These are phyloP conservation scores for Plasmopara muralis DNA, from an alignment of 352 stramenopile species.

Conservation along the genomic window DNA sequence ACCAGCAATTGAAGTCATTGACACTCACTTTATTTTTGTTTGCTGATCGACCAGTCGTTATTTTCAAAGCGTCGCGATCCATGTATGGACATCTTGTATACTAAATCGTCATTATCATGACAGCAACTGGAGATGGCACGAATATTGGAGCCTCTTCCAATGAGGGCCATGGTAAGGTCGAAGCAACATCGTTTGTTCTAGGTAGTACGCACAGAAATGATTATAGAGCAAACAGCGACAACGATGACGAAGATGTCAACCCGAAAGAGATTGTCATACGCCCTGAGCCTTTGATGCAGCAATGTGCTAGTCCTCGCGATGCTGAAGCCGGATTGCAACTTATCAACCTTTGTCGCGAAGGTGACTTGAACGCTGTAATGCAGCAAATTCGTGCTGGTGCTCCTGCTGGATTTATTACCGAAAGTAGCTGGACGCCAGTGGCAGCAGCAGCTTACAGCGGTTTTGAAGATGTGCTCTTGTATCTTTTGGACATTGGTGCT, in stretches of 20 bases:
- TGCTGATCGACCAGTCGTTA: slow-evolving; percentile 1
- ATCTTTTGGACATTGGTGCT: slow-evolving; percentile 62
- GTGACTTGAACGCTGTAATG: slow-evolving; percentile 29
- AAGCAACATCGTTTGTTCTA: neutral
- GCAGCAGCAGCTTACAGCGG: slow-evolving; percentile 59
- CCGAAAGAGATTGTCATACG: slow-evolving; percentile 40
- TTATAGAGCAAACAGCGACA: slow-evolving; percentile 4
- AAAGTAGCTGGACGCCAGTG: slow-evolving; percentile 67
- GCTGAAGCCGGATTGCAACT: slow-evolving; percentile 48
- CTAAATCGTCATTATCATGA: slow-evolving; percentile 6
- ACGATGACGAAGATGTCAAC: slow-evolving; percentile 14
- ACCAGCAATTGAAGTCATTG: slow-evolving; percentile 6
- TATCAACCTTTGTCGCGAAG: slow-evolving; percentile 57
- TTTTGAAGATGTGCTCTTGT: slow-evolving; percentile 56
- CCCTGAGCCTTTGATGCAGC: slow-evolving; percentile 48
- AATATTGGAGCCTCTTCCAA: slow-evolving; percentile 2
- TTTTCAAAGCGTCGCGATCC: slow-evolving; percentile 11
- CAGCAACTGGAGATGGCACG: slow-evolving; percentile 14
- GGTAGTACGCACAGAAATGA: slow-evolving; percentile 2
- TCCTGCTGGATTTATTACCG: slow-evolving; percentile 63
- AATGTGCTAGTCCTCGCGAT: slow-evolving; percentile 42
- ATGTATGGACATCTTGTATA: neutral
- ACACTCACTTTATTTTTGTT: neutral
- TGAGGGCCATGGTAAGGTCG: slow-evolving; percentile 9
- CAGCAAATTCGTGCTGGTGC: slow-evolving; percentile 40